These are phyloP conservation scores for Elsinoe perseae DNA, from an alignment of 2,329 filamentous ascomycete genomes.

Conservation along the genomic window DNA sequence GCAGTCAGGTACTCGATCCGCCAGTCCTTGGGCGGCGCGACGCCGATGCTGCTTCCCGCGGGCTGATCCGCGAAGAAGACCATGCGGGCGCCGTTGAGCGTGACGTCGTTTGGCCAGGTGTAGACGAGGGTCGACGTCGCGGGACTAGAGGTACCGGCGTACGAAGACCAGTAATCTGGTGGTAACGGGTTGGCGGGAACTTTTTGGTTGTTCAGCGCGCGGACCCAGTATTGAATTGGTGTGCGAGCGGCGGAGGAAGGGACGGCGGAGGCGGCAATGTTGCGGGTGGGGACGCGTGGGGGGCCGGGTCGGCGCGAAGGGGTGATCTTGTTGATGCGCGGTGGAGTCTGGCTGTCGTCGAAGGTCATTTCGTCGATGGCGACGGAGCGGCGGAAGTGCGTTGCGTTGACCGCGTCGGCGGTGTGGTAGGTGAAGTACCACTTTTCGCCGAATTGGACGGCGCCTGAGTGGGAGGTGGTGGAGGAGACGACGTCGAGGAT, in stretches of 20 bases:
- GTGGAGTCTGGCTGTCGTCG: constrained; percentile 7
- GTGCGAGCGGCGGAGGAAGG: neutral
- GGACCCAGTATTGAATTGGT: neutral
- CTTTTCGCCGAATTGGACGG: constrained; percentile 15
- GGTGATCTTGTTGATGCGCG: constrained; percentile 12
- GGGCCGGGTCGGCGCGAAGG: neutral
- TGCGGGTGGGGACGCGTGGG: neutral
- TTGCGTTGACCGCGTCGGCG: constrained; percentile 7
- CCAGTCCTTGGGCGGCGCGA: constrained; percentile 2
- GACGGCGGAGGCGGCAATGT: neutral
- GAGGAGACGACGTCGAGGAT: constrained; percentile 15
- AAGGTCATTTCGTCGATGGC: constrained; percentile 14
- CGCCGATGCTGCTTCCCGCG: neutral
- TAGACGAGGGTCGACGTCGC: neutral
- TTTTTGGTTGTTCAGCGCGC: neutral
- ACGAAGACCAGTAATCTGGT: constrained; percentile 12
- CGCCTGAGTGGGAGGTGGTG: constrained; percentile 14
- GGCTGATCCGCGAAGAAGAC: constrained; percentile 12
- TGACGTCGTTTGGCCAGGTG: neutral
- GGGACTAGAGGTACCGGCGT: neutral
- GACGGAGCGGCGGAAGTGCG: constrained; percentile 14
- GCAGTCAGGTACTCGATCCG: constrained; percentile 2
- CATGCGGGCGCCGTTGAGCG: neutral
- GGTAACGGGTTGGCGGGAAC: constrained; percentile 1
- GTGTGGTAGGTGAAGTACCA: constrained; percentile 17